These are phyloP conservation scores for Yamadazyma aaseri DNA, from an alignment of 1,139 yeast genomes.

Conservation along the genomic window DNA sequence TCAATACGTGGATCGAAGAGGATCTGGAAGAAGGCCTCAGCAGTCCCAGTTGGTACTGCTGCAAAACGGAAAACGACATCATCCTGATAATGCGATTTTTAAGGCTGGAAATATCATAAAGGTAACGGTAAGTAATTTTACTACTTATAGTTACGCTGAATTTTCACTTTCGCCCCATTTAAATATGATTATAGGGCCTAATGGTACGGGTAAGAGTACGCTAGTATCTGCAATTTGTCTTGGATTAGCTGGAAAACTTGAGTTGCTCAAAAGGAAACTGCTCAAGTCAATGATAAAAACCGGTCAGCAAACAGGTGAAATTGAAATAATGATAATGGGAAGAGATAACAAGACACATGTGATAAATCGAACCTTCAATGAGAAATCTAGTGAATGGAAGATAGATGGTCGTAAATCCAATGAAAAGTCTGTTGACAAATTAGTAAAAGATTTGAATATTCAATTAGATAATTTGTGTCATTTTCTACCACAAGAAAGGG, in stretches of 20 bases:
- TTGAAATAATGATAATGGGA: constrained; percentile 67
- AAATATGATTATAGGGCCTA: constrained; percentile 95
- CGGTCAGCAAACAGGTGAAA: constrained; percentile 55
- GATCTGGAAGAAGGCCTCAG: not conserved
- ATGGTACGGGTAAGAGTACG: constrained; percentile 95
- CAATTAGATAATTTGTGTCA: constrained; percentile 93
- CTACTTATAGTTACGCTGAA: constrained; percentile 77
- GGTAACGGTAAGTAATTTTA: constrained; percentile 70
- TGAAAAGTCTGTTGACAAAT: constrained; percentile 45
- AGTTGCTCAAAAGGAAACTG: constrained; percentile 75
- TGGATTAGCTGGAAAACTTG: constrained; percentile 82
- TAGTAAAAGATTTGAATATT: constrained; percentile 58
- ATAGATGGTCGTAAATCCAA: constrained; percentile 46
- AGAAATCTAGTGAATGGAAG: constrained; percentile 58
- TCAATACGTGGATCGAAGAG: constrained; percentile 1
- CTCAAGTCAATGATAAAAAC: constrained; percentile 74
- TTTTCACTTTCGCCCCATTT: constrained; percentile 79
- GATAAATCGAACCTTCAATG: constrained; percentile 39
- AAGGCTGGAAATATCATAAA: constrained; percentile 68
- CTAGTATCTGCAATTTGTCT: constrained; percentile 91
- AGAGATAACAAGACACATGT: constrained; percentile 25
- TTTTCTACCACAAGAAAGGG: constrained; percentile 93
- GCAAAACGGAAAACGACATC: not conserved
- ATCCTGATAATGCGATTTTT: constrained; percentile 16
- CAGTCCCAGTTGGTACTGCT: not conserved